These are phyloP conservation scores for Pyrenopolyporus hunteri DNA, from an alignment of 495 filamentous ascomycete species.

Conservation along the genomic window DNA sequence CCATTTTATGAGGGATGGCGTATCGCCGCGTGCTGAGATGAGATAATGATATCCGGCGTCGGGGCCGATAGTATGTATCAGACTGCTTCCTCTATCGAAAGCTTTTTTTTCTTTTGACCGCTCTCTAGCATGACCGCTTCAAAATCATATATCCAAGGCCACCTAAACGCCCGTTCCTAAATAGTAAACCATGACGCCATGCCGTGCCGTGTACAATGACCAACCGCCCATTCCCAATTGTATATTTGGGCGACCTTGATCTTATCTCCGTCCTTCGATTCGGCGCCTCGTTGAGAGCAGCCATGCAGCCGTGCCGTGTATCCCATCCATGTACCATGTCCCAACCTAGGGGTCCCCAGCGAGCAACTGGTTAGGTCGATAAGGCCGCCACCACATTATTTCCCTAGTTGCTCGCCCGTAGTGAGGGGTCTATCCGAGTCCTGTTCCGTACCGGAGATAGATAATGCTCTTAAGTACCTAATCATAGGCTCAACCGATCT, in stretches of 20 bases:
- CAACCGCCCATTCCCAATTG: background rate
- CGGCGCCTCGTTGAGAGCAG: background rate
- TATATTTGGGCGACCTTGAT: slow-evolving; percentile 1
- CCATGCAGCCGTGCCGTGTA: background rate
- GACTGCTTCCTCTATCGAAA: slow-evolving; percentile 2
- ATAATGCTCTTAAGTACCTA: background rate
- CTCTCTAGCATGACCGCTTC: background rate
- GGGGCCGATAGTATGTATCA: background rate
- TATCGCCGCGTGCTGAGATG: slow-evolving; percentile 17
- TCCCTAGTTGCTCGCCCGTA: too few relatives aligned
- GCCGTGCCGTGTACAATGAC: slow-evolving; percentile 19
- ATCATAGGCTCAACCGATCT: slow-evolving; percentile 63
- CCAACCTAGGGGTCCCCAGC: background rate
- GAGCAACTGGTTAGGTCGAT: background rate
- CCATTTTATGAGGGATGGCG: background rate
- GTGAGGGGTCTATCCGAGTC: too few relatives aligned
- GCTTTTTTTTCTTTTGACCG: slow-evolving; percentile 13
- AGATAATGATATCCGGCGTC: slow-evolving; percentile 9
- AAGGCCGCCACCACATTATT: too few relatives aligned
- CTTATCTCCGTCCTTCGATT: slow-evolving; percentile 1
- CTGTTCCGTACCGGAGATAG: background rate
- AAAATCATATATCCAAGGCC: slow-evolving; percentile 2
- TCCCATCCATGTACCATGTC: background rate
- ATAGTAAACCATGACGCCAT: slow-evolving; percentile 21
- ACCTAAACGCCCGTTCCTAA: slow-evolving; percentile 22